A percentile compares a stretch with the other conserved stretches of the same genome.
Evolutionary conservation across 2,329 filamentous ascomycete species (phyloP).

Genomic region (Tolypocladium capitatum): DNA sequence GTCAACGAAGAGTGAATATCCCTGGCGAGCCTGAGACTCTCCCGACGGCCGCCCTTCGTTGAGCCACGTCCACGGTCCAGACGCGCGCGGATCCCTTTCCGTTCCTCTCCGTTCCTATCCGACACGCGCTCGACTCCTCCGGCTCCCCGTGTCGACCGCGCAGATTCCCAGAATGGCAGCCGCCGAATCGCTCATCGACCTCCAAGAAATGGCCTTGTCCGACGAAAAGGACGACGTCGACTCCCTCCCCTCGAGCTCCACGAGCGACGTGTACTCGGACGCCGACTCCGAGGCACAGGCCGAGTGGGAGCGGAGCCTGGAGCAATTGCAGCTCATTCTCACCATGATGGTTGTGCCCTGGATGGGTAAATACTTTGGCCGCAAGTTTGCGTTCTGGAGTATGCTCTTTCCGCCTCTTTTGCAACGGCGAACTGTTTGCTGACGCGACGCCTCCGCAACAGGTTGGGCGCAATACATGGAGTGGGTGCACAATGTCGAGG

Average conservation of each 20-base stretch:
- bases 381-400: conserved; percentile 97
- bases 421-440: not conserved
- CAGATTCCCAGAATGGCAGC: conserved; percentile 14
- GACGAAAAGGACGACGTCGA: conserved; percentile 46
- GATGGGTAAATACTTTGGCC: conserved; percentile 84
- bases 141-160: not conserved
- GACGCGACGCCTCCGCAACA: conserved; percentile 21
- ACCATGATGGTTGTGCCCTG: conserved; percentile 94
- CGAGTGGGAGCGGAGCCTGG: conserved; percentile 89
- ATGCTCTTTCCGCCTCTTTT: conserved; percentile 20
- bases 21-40: not conserved
- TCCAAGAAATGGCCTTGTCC: conserved; percentile 32
- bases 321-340: conserved; percentile 83
- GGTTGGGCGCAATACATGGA: conserved; percentile 91
- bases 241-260: conserved; percentile 49
- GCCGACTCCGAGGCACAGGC: conserved; percentile 73
- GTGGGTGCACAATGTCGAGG: conserved; percentile 75
- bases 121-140: not conserved
- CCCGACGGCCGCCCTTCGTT: not conserved
- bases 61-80: not conserved
- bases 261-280: conserved; percentile 42
- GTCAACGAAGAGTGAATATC: not conserved
- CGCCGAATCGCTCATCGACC: conserved; percentile 35
- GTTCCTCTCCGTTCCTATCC: not conserved
- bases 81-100: not conserved